Base-by-base conservation (phyloP, 768 basidiomycete species). In the Naganishia onofrii region DNA sequence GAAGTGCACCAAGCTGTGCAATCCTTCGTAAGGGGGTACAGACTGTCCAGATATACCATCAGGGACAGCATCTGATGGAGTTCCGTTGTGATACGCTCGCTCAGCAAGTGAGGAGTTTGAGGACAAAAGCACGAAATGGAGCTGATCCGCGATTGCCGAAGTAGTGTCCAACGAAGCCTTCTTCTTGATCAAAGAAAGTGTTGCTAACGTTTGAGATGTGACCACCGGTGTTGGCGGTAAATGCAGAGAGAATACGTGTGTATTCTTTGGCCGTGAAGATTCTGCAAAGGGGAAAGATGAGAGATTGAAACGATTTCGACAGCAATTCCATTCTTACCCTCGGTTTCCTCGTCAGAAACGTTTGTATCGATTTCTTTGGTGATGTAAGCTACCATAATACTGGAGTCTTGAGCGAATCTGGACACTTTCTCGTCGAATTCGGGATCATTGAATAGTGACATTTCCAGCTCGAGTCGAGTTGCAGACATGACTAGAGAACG, bases 151-250 rank as follows among this genome's bases (percentile, higher is more conserved):
- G 5, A 98, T 85, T 0, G 94, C 89, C 8, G 85, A 83, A n/a
- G 87, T 78, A 5, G 90, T 85, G 82, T 96, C 93, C 52, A 99
- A 85, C 3, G 87, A 88, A 0, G 89, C 87, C 23, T 87, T 86
- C 66, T 93, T 91, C 81, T 98, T 98, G 84, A 99, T 97, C 79
- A 99, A 85, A 29, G 94, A 93, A 56, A 99, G 86, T 0, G 93
- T 94, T 23, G 89, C 91, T 66, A 88, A 84, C 82, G 91, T 88
- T 51, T 88, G 86, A 8, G 90, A 83, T 54, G 92, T 87, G 82
- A 96, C 75, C 90, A n/a, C 85, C 84, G 68, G 97, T 85, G 71
- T 90, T 86, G 32, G 89, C 60, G 71, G 81, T 54, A 79, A 74
- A 46, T 76, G 75, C 0, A 82, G 70, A n/a, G 76, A 75, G 73